Base-by-base conservation (phyloP, 176 grass and related monocot genomes). In the Pontederia crassipes region DNA sequence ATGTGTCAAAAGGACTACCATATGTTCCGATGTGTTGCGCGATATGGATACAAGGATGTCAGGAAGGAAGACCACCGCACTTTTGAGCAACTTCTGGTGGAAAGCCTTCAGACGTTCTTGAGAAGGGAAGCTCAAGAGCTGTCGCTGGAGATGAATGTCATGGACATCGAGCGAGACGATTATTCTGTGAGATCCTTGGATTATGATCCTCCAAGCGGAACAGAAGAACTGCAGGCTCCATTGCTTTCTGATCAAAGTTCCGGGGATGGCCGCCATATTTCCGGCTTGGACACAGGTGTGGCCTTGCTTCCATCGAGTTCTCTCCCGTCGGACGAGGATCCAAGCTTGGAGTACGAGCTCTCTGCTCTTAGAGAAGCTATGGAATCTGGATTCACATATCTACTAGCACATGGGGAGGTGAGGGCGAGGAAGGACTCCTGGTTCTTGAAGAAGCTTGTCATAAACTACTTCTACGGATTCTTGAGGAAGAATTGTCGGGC, bases 391-490 rank as follows among this genome's bases (percentile, higher is more conserved):
- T 98, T 98, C 61, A 98, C 93, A 45, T 98, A 98, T 71, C 73
- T 98, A 47, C 73, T 98, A 1, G 87, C 93, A 12, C 93, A 86
- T 0, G 93, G 87, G 0, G 87, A 92, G 0, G 84, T 98, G 61
- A 78, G 87, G 70, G 93, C 93, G 10, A 92, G 80, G 73, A 98
- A 98, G 73, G 87, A 98, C 26, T 92, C 93, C 0, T 66, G 88
- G 70, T 98, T 92, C 73, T 74, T 65, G 2, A 98, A 98, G 68
- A 98, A 98, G 72, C 82, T 98, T n/a, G 49, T 90, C 5, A 82
- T 98, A 52, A 98, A 98, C 67, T 98, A 98, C 70, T 98, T 98
- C 68, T 98, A 98, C 3, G 93, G 79, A 7, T 92, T 88, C 62
- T 78, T 98, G 40, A 88, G 93, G 64, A 88, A 79, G 64, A 98